These are phyloP conservation scores for Penicillium janthinellum DNA, from an alignment of 2,329 filamentous ascomycete species.

Conservation along the genomic window DNA sequence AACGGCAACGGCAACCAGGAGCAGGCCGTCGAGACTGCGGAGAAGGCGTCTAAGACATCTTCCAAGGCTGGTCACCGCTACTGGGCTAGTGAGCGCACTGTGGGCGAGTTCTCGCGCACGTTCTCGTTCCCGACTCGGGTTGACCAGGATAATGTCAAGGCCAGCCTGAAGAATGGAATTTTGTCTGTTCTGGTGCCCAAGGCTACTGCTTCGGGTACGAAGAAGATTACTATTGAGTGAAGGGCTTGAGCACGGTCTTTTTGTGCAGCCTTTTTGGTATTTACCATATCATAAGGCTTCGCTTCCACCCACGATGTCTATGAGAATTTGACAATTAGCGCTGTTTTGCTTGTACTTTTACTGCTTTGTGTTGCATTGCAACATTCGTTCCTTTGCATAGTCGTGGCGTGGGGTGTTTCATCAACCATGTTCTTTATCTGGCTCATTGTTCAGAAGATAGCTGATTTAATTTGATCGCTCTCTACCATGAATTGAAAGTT, in stretches of 20 bases:
- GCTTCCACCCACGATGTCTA: background rate
- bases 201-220: slow-evolving; percentile 49
- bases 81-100: slow-evolving; percentile 62
- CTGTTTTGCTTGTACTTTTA: too few species aligned
- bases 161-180: slow-evolving; percentile 63
- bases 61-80: slow-evolving; percentile 44
- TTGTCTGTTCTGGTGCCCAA: slow-evolving; percentile 61
- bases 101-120: slow-evolving; percentile 61
- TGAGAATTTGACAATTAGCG: background rate
- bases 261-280: background rate
- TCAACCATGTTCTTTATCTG: background rate
- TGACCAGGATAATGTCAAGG: slow-evolving; percentile 63
- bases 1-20: slow-evolving; percentile 37
- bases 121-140: slow-evolving; percentile 62
- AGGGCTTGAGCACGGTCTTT: background rate
- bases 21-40: slow-evolving; percentile 26
- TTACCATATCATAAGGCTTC: background rate
- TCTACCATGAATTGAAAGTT: background rate
- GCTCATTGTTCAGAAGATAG: background rate
- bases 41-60: slow-evolving; percentile 34
- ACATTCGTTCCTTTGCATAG: background rate
- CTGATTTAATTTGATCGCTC: background rate
- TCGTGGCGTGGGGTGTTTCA: background rate
- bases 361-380: too few species aligned
- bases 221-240: slow-evolving; percentile 61